Evolutionary conservation across 495 filamentous ascomycete species (phyloP).

Genomic region (Neurospora sp.): DNA sequence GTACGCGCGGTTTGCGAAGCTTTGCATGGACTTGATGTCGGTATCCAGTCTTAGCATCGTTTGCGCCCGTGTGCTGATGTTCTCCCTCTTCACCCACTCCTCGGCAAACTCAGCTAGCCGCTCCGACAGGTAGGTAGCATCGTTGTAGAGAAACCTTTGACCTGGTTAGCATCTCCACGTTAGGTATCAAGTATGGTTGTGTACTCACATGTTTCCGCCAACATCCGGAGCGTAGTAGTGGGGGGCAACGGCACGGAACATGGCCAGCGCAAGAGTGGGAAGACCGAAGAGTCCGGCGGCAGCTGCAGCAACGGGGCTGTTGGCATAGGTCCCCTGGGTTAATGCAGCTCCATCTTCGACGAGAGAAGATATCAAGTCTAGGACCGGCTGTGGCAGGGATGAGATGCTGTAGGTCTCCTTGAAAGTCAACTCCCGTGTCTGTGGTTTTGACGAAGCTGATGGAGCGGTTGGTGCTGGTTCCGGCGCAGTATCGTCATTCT

Average conservation of each 20-base stretch:
- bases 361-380: conserved; percentile 59
- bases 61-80: conserved; percentile 34
- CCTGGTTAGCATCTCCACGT: conserved; percentile 4
- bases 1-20: conserved; percentile 76
- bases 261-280: conserved; percentile 73
- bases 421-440: conserved; percentile 52
- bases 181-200: background rate
- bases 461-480: conserved; percentile 9
- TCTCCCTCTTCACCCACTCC: conserved; percentile 37
- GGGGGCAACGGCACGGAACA: conserved; percentile 81
- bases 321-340: conserved; percentile 27
- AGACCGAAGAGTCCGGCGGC: conserved; percentile 67
- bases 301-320: conserved; percentile 52
- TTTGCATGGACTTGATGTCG: conserved; percentile 62
- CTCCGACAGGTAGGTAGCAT: conserved; percentile 68
- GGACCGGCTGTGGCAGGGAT: conserved; percentile 65
- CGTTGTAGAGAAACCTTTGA: conserved; percentile 76
- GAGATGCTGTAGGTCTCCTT: conserved; percentile 83
- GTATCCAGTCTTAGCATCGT: conserved; percentile 51
- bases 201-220: conserved; percentile 62
- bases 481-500: conserved; percentile 2
- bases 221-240: conserved; percentile 59
- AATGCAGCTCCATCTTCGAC: conserved; percentile 60
- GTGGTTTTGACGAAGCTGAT: conserved; percentile 6
- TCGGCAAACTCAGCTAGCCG: conserved; percentile 50